A percentile compares a stretch with the other conserved stretches of the same genome.
Conservation (phyloP, 768 basidiomycete genomes). For the Flagelloscypha sp. region DNA sequence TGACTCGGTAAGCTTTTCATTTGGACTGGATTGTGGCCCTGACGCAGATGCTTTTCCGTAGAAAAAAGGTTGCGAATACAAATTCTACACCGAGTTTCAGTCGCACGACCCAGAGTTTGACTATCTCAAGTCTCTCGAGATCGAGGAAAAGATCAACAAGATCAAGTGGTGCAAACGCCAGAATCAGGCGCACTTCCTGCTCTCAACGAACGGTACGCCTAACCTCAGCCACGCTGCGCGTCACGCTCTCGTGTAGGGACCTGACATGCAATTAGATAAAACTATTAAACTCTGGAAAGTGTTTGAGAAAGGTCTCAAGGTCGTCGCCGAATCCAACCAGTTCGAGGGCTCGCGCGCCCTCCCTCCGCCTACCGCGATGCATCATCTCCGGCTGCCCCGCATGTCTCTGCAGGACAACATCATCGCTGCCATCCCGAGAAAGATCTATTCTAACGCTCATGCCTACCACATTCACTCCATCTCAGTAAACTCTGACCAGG, state of each 20-base stretch:
- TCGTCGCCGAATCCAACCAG: slow-evolving; percentile 96
- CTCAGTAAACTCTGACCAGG: slow-evolving; percentile 97
- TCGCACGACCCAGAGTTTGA: slow-evolving; percentile 99
- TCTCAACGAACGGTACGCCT: slow-evolving; percentile 98
- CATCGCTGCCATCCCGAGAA: slow-evolving; percentile 95
- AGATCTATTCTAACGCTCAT: slow-evolving; percentile 98
- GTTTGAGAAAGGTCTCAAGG: slow-evolving; percentile 94
- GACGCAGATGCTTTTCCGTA: slow-evolving; percentile 23
- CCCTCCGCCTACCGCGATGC: slow-evolving; percentile 48
- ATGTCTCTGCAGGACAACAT: slow-evolving; percentile 95
- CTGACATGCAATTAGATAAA: slow-evolving; percentile 60
- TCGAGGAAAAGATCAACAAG: slow-evolving; percentile 99
- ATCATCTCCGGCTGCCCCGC: slow-evolving; percentile 77
- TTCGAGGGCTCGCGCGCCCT: slow-evolving; percentile 68
- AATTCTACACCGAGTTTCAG: slow-evolving; percentile 99
- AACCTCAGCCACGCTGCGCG: too few relatives aligned
- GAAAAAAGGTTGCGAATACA: slow-evolving; percentile 99
- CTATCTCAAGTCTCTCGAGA: slow-evolving; percentile 98
- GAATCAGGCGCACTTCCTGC: slow-evolving; percentile 92
- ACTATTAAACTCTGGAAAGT: slow-evolving; percentile 99
- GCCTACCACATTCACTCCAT: slow-evolving; percentile 99
- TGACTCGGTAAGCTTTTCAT: slow-evolving; percentile 66
- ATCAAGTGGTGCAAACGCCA: slow-evolving; percentile 99
- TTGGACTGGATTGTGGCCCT: slow-evolving; percentile 9
- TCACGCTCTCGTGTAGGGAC: slow-evolving; percentile 11